phyloP scores from a whole-genome alignment of 345 rosid species.

The Ceriops tagal region DNA sequence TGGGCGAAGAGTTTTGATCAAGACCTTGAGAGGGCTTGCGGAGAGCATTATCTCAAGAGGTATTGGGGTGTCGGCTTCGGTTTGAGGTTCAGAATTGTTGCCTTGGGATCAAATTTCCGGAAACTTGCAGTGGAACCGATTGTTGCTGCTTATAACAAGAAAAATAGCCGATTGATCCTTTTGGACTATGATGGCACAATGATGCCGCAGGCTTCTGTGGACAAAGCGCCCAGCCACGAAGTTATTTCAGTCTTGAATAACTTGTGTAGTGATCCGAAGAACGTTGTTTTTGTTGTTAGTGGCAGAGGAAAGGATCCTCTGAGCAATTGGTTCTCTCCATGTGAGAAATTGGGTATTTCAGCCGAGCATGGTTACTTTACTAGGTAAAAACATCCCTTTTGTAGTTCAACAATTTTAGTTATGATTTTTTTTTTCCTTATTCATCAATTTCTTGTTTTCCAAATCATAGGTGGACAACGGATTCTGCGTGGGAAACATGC shows the following conservation, averaged over 20 bases:
- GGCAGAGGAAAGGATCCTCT: conserved; percentile 75
- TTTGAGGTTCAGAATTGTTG: conserved; percentile 62
- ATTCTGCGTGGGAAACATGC: conserved; percentile 54
- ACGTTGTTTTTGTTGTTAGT: conserved; percentile 69
- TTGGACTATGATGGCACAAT: conserved; percentile 89
- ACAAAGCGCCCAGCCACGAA: conserved; percentile 48
- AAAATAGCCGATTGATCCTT: conserved; percentile 56
- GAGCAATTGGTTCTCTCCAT: conserved; percentile 64
- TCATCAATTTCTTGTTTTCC: background rate
- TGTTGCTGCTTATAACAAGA: conserved; percentile 47
- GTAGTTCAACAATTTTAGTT: background rate
- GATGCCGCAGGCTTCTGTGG: conserved; percentile 47
- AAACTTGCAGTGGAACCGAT: conserved; percentile 52
- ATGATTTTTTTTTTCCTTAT: background rate
- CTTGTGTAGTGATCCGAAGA: conserved; percentile 60
- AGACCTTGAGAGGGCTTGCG: conserved; percentile 70
- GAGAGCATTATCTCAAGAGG: conserved; percentile 60
- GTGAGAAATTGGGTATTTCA: conserved; percentile 64
- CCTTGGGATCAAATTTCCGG: conserved; percentile 61
- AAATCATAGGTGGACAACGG: conserved; percentile 47
- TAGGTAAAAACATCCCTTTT: conserved; percentile 33
- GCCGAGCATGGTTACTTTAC: conserved; percentile 82
- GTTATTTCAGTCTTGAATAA: conserved; percentile 55
- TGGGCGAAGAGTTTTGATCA: conserved; percentile 78
- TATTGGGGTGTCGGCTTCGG: conserved; percentile 75